Evolutionary conservation across 345 rosid genomes (phyloP).

Genomic region (Geranium brycei): DNA sequence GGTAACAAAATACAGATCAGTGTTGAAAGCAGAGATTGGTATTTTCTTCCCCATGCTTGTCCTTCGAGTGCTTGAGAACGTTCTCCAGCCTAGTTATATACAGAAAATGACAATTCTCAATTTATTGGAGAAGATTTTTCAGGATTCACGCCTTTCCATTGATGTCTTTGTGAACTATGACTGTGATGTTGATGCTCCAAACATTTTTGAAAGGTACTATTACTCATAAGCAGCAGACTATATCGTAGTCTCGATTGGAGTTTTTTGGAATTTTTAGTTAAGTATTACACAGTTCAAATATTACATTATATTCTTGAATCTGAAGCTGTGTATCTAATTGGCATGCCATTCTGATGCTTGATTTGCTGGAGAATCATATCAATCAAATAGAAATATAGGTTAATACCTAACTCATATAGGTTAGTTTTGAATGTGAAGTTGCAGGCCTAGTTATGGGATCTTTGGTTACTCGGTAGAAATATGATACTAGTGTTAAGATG

Average conservation of each 20-base stretch:
- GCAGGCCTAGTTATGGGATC: too few species aligned
- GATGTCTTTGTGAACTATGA: constrained; percentile 93
- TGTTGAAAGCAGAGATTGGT: constrained; percentile 77
- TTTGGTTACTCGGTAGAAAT: too few species aligned
- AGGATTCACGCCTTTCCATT: constrained; percentile 63
- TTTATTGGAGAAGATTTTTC: constrained; percentile 63
- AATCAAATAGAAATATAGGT: too few species aligned
- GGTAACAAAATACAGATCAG: constrained; percentile 67
- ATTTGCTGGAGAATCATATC: too few species aligned
- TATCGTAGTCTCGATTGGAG: not conserved
- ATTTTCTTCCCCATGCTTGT: constrained; percentile 92
- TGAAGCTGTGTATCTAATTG: too few species aligned
- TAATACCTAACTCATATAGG: too few species aligned
- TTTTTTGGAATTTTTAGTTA: not conserved
- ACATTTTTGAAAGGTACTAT: constrained; percentile 84
- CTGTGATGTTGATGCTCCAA: constrained; percentile 89
- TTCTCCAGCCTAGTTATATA: constrained; percentile 89
- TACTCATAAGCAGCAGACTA: not conserved
- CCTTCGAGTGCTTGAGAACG: constrained; percentile 89
- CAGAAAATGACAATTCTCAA: constrained; percentile 93
- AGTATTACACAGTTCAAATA: too few species aligned
- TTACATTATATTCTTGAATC: too few species aligned
- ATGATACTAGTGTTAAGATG: too few species aligned
- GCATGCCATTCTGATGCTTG: too few species aligned
- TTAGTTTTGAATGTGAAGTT: too few species aligned